Evolutionary conservation across 257 asterid genomes (phyloP).

Genomic region (Voacanga thouarsii): DNA sequence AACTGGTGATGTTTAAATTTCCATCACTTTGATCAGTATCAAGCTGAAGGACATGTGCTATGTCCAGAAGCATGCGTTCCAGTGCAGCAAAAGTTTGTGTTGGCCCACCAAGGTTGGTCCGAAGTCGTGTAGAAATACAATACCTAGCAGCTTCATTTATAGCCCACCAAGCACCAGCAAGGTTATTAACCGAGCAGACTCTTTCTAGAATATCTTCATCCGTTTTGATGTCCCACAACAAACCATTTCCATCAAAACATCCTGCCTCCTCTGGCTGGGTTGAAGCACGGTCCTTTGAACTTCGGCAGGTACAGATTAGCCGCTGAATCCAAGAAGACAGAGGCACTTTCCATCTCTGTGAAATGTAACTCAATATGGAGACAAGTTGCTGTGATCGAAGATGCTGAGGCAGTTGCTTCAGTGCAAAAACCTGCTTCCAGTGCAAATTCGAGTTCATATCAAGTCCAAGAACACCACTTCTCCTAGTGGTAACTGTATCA

Average conservation of each 20-base stretch:
- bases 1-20: constrained; percentile 61
- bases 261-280: constrained; percentile 64
- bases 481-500: constrained; percentile 39
- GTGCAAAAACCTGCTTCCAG: constrained; percentile 94
- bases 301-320: constrained; percentile 61
- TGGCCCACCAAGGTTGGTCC: constrained; percentile 99
- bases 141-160: constrained; percentile 95
- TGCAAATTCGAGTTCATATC: constrained; percentile 40
- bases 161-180: constrained; percentile 99
- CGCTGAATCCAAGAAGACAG: constrained; percentile 93
- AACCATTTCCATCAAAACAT: constrained; percentile 46
- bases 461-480: constrained; percentile 47
- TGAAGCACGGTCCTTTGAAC: constrained; percentile 46
- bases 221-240: constrained; percentile 65
- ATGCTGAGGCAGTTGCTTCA: constrained; percentile 76
- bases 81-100: constrained; percentile 98
- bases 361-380: constrained; percentile 83
- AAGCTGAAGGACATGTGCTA: constrained; percentile 78
- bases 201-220: constrained; percentile 74
- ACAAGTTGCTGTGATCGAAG: constrained; percentile 95
- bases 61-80: constrained; percentile 98
- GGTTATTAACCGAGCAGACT: constrained; percentile 66
- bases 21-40: constrained; percentile 85
- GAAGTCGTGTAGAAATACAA: constrained; percentile 89
- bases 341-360: constrained; percentile 96